Evolutionary conservation across 2,329 filamentous ascomycete species (phyloP).

Genomic region (Achaetomium macrosporum): DNA sequence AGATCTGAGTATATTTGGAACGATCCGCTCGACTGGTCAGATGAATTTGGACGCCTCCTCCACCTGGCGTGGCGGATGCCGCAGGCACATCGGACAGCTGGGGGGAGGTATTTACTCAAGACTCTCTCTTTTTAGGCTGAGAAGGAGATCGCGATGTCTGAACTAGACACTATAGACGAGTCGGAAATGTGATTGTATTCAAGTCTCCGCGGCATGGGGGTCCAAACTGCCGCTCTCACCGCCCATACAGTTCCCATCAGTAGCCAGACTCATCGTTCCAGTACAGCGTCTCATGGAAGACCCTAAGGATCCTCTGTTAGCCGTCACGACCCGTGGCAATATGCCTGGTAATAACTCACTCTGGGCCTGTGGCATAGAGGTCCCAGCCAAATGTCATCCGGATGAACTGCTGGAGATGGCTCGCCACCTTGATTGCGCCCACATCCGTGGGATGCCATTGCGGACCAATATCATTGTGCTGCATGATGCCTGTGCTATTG

Average conservation of each 20-base stretch:
- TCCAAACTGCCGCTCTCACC: neutral
- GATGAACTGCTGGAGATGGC: conserved; percentile 53
- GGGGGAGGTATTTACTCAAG: too few species aligned
- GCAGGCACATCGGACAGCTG: too few species aligned
- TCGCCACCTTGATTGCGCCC: conserved; percentile 55
- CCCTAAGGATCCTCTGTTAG: conserved; percentile 20
- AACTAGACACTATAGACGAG: too few species aligned
- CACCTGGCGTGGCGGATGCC: too few species aligned
- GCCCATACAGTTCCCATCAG: conserved; percentile 19
- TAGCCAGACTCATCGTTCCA: conserved; percentile 47
- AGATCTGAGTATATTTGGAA: too few species aligned
- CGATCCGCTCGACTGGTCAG: too few species aligned
- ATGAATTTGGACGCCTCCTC: too few species aligned
- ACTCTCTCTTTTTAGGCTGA: too few species aligned
- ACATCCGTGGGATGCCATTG: conserved; percentile 56
- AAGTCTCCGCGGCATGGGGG: neutral
- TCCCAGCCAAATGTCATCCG: conserved; percentile 51
- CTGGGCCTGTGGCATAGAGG: conserved; percentile 47
- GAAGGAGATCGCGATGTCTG: too few species aligned
- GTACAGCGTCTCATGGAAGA: conserved; percentile 43
- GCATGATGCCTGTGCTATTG: conserved; percentile 54
- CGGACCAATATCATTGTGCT: conserved; percentile 56
- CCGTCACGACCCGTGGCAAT: neutral
- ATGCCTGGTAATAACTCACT: conserved; percentile 36
- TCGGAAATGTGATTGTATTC: too few species aligned